These are phyloP conservation scores for Cylindrotheca closterium DNA, from an alignment of 108 stramenopile species.

Conservation along the genomic window DNA sequence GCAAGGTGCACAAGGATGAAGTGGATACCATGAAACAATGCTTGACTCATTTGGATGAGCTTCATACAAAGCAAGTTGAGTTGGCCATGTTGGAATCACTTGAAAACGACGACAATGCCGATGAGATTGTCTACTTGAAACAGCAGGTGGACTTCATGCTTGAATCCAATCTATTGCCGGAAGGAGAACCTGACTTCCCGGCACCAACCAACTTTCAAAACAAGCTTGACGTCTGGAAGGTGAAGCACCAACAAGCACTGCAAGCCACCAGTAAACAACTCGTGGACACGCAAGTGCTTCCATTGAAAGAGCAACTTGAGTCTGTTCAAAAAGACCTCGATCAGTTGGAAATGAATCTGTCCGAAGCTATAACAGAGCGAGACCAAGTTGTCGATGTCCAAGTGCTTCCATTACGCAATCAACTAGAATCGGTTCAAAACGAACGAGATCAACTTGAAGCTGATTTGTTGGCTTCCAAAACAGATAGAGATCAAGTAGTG, in stretches of 20 bases:
- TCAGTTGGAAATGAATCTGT: constrained; percentile 13
- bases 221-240: background rate
- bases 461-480: constrained; percentile 13
- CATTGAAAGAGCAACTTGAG: constrained; percentile 12
- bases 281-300: no score
- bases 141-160: no score
- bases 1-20: background rate
- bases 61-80: background rate
- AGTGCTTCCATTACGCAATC: background rate
- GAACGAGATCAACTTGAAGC: constrained; percentile 13
- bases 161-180: no score
- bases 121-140: no score
- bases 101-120: background rate
- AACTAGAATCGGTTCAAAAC: constrained; percentile 21
- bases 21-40: background rate
- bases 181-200: no score
- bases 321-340: constrained; percentile 15
- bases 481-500: constrained; percentile 15
- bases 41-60: background rate
- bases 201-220: constrained; percentile 3
- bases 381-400: background rate
- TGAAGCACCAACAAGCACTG: background rate
- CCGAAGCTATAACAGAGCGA: background rate
- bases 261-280: no score
- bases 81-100: background rate